Percentiles rank a stretch among this genome's conserved stretches.
Conservation (phyloP, 192 early-diverging fungal species). For the Coemansia sp. region DNA sequence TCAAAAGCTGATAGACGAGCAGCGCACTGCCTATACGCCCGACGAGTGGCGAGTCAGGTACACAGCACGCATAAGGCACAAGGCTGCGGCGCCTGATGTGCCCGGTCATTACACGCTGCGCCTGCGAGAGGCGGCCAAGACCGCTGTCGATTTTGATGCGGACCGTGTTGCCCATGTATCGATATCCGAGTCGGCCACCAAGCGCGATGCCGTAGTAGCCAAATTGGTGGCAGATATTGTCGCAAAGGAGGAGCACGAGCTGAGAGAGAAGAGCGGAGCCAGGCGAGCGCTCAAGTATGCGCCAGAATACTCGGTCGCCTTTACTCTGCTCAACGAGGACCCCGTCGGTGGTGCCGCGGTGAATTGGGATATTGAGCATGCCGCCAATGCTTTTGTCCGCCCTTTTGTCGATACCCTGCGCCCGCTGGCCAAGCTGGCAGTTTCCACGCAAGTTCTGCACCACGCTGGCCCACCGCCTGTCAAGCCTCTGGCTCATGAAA, state of each 20-base stretch:
- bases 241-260: conserved; percentile 26
- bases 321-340: conserved; percentile 85
- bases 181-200: neutral
- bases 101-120: conserved; percentile 41
- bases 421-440: conserved; percentile 68
- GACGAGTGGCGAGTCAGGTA: conserved; percentile 28
- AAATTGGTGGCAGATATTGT: conserved; percentile 17
- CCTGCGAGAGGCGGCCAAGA: neutral
- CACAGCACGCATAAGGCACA: neutral
- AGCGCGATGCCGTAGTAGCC: neutral
- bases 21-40: conserved; percentile 4
- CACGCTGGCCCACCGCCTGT: conserved; percentile 74
- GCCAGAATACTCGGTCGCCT: conserved; percentile 76
- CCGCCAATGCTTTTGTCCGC: conserved; percentile 61
- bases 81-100: conserved; percentile 5
- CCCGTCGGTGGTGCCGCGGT: conserved; percentile 60
- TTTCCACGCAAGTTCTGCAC: conserved; percentile 84
- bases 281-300: conserved; percentile 74
- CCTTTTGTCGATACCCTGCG: conserved; percentile 73
- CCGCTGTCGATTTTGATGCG: neutral
- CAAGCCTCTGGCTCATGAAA: conserved; percentile 49
- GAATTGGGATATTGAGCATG: conserved; percentile 81
- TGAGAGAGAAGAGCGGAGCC: neutral
- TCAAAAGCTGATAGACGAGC: conserved; percentile 10
- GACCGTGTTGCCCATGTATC: conserved; percentile 9